These are phyloP conservation scores for Asterophora lycoperdoides DNA, from an alignment of 768 basidiomycete genomes.

Conservation along the genomic window DNA sequence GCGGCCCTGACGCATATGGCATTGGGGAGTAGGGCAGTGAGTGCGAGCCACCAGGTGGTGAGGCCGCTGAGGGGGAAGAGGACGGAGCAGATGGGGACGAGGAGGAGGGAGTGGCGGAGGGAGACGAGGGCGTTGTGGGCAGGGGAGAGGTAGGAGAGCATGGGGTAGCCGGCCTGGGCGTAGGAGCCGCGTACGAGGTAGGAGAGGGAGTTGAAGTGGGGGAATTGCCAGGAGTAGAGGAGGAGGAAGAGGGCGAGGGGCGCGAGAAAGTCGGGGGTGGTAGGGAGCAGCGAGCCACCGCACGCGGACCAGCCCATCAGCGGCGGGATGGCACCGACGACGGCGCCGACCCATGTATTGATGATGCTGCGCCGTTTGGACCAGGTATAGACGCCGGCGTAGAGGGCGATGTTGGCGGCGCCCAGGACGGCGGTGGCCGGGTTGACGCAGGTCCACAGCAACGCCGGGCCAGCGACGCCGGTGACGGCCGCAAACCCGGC, in stretches of 20 bases:
- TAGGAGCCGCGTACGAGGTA: slow-evolving; percentile 84
- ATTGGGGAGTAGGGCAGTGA: slow-evolving; percentile 76
- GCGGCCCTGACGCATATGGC: slow-evolving; percentile 62
- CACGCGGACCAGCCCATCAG: slow-evolving; percentile 99
- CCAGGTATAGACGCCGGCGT: slow-evolving; percentile 90
- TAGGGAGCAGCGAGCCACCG: slow-evolving; percentile 72
- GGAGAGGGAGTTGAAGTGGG: slow-evolving; percentile 94
- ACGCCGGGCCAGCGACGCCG: slow-evolving; percentile 75
- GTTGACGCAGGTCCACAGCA: slow-evolving; percentile 76
- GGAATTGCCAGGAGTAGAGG: slow-evolving; percentile 97
- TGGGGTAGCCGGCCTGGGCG: slow-evolving; percentile 88
- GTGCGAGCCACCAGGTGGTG: slow-evolving; percentile 87
- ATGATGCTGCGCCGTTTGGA: slow-evolving; percentile 76
- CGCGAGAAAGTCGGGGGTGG: slow-evolving; percentile 61
- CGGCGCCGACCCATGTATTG: slow-evolving; percentile 93
- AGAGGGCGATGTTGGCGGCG: slow-evolving; percentile 78
- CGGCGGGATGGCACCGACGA: slow-evolving; percentile 91
- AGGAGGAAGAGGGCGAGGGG: slow-evolving; percentile 79
- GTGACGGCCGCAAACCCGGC: slow-evolving; percentile 71
- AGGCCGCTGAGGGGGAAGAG: slow-evolving; percentile 86
- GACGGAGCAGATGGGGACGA: slow-evolving; percentile 74
- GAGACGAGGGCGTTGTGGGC: slow-evolving; percentile 79
- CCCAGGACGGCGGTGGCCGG: slow-evolving; percentile 84
- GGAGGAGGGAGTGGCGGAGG: slow-evolving; percentile 73
- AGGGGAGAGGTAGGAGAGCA: slow-evolving; percentile 83